Evolutionary conservation across 2,329 filamentous ascomycete genomes (phyloP).

Genomic region (Coleophoma eucalyptorum): DNA sequence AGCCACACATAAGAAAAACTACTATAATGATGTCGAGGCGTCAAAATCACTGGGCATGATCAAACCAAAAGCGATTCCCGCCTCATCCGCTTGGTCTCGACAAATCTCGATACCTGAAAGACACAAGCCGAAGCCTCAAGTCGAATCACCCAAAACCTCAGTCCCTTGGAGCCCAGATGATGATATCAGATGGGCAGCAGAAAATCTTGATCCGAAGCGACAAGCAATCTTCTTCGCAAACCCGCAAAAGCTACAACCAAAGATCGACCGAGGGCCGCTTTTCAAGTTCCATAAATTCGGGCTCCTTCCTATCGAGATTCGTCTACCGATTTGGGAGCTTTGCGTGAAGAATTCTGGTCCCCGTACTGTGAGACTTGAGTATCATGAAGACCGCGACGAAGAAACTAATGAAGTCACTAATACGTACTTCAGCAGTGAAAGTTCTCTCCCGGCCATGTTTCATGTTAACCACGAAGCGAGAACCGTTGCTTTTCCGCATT

Average conservation of each 20-base stretch:
- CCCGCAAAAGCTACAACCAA: not conserved
- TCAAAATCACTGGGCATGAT: not conserved
- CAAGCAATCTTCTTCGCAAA: not conserved
- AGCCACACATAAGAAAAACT: not conserved
- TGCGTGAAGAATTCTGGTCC: not conserved
- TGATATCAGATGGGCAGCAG: not conserved
- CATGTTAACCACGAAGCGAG: not conserved
- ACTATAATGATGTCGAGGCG: not conserved
- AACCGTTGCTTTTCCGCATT: not conserved
- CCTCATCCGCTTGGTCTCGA: not conserved
- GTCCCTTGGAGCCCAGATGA: not conserved
- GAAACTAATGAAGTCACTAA: not conserved
- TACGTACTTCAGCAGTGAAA: not conserved
- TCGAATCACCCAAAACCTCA: not conserved
- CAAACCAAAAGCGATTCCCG: not conserved
- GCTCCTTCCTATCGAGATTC: not conserved
- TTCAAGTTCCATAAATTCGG: not conserved
- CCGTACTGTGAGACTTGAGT: not conserved
- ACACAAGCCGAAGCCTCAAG: not conserved
- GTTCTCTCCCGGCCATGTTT: not conserved
- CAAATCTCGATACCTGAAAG: not conserved
- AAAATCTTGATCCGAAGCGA: not conserved
- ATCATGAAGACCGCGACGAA: not conserved
- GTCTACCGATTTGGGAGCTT: not conserved
- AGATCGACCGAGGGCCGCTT: not conserved